Percentiles rank a stretch among this genome's conserved stretches.
phyloP scores from a whole-genome alignment of 805 yeast genomes.

The Teunomyces aglyptinius region DNA sequence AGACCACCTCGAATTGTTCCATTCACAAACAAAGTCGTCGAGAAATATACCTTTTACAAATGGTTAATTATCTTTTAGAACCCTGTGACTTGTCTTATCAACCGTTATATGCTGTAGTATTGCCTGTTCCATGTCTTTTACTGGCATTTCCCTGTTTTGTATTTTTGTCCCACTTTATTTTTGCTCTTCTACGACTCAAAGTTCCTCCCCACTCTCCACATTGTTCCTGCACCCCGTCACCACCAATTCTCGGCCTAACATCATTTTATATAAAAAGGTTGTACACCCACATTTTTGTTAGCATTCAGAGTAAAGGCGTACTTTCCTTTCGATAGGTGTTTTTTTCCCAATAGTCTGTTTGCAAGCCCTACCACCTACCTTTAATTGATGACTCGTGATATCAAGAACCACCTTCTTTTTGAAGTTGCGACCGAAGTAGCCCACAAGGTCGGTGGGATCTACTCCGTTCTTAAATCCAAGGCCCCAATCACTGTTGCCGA shows the following conservation, averaged over 20 bases:
- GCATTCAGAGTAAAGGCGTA: background rate
- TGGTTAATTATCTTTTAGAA: no score
- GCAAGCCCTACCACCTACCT: background rate
- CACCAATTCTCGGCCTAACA: slow-evolving; percentile 1
- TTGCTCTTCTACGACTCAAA: background rate
- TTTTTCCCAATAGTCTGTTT: background rate
- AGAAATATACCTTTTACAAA: background rate
- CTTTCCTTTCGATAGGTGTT: background rate
- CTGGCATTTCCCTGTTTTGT: background rate
- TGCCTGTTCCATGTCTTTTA: background rate
- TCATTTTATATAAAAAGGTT: slow-evolving; percentile 4
- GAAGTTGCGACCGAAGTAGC: slow-evolving; percentile 98
- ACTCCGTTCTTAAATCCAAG: slow-evolving; percentile 92
- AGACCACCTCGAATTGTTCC: background rate
- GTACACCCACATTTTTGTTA: slow-evolving; percentile 3
- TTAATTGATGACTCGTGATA: slow-evolving; percentile 70
- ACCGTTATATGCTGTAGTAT: background rate
- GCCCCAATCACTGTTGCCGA: slow-evolving; percentile 96
- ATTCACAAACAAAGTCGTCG: background rate
- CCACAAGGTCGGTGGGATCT: slow-evolving; percentile 95
- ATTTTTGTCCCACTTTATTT: background rate
- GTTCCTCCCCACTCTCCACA: slow-evolving; percentile 5
- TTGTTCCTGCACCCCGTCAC: slow-evolving; percentile 1
- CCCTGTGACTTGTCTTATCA: no score
- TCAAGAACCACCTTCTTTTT: slow-evolving; percentile 80